phyloP scores from a whole-genome alignment of 179 eudicot genomes.

The Vitellaria paradoxa region DNA sequence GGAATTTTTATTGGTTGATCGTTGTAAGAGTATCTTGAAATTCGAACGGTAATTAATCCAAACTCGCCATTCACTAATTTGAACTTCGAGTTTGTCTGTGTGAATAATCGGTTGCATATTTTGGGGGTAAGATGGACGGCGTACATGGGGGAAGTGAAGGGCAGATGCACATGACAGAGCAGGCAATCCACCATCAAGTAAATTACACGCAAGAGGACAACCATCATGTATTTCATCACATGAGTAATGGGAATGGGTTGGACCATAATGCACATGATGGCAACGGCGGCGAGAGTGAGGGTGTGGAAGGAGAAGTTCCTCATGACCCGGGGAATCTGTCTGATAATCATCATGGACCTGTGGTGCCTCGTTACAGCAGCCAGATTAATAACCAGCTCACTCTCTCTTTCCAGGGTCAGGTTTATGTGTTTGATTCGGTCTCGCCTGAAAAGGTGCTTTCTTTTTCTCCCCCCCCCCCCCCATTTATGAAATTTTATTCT shows the following conservation, averaged over 20 bases:
- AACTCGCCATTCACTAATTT: not conserved
- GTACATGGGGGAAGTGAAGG: slow-evolving; percentile 38
- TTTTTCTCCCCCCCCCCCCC: not conserved
- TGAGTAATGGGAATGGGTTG: slow-evolving; percentile 52
- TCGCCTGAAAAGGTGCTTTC: slow-evolving; percentile 65
- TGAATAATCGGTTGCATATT: slow-evolving; percentile 1
- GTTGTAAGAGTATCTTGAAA: not conserved
- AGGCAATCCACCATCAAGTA: slow-evolving; percentile 20
- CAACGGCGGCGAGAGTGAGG: slow-evolving; percentile 35
- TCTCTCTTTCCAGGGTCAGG: slow-evolving; percentile 65
- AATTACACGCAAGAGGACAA: slow-evolving; percentile 47
- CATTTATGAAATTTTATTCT: slow-evolving; percentile 19
- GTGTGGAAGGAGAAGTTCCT: slow-evolving; percentile 49
- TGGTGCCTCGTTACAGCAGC: slow-evolving; percentile 33
- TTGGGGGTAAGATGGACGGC: slow-evolving; percentile 29
- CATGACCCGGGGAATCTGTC: slow-evolving; percentile 42
- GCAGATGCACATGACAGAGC: slow-evolving; percentile 39
- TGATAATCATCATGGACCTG: slow-evolving; percentile 36
- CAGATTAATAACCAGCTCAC: slow-evolving; percentile 66
- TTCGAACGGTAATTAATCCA: slow-evolving; percentile 4
- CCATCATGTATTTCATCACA: slow-evolving; percentile 45
- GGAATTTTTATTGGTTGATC: not conserved
- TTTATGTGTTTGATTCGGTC: slow-evolving; percentile 73
- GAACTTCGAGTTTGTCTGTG: not conserved
- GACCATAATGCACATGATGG: slow-evolving; percentile 43